Base-by-base conservation (phyloP, 2,329 filamentous ascomycete genomes). In the Grosmannia serpens region DNA sequence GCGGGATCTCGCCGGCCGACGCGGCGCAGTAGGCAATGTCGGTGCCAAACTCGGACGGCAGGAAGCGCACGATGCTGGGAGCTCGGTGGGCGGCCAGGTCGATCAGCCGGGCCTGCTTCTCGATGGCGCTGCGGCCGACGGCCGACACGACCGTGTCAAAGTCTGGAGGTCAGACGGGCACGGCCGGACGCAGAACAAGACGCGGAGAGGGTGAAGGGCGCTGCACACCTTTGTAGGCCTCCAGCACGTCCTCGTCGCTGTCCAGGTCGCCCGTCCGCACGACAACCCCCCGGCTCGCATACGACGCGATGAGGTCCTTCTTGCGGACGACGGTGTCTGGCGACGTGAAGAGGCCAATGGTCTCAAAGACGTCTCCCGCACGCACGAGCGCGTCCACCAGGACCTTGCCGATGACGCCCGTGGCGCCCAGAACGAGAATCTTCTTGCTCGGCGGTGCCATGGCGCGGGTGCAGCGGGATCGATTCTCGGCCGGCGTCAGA, bases 31-130 rank as follows among this genome's bases (percentile, higher is more conserved):
- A 62, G 15, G 52, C 58, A 15, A 62, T 56, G 47, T 62, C 60
- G 29, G 59, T 62, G 17, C 60, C 60, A 27, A 56, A 62, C 49
- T 62, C 60, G 44, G 60, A 62, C 2, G 60, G 60, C 26, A 62
- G 44, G 71, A 85, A 85, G 68, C 77, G 77, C 56, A 74, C 73
- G 22, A 85, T 76, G 41, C 71, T 73, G 24, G 58, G 55, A n/a
- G 71, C 68, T 24, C 74, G 74, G 51, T 79, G 77, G 26, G 82
- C 82, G 1, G 38, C 38, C 38, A 62, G 57, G 7, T 47, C 50
- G 33, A 62, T 60, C 5, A 60, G 57, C 47, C 58, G 58, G 17
- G 55, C 31, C 33, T 62, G 58, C 60, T 60, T 62, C 47, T 62
- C 60, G 27, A 62, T 62, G 26, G 58, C 57, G 31, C 58, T 59